Base-by-base conservation (phyloP, 2,329 filamentous ascomycete genomes). In the Hypoxylon sp. region DNA sequence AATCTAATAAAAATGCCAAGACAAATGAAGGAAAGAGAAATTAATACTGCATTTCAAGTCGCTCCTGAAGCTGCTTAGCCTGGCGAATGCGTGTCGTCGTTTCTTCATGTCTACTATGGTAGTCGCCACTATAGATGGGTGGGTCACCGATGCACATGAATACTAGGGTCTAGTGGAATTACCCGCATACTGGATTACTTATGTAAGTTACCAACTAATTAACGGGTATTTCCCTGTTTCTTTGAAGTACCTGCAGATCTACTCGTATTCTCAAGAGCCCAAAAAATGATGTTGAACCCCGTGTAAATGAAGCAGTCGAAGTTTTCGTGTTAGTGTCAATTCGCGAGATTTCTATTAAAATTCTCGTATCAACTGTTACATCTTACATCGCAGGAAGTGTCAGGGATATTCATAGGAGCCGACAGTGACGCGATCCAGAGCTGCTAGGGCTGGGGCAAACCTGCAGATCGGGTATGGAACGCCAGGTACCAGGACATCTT, bases 391-490 rank as follows among this genome's bases (percentile, higher is more conserved):
- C 28, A 36, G 50, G 50, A 28, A 28, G 41, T 49, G 51, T 53
- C 60, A 67, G 41, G 51, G 58, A 63, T 69, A 45, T n/a, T 38
- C 21, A 41, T 57, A 58, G 60, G 46, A 66, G 55, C 60, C 28
- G 51, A 57, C 38, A 57, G 56, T 51, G 46, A 43, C 56, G 30
- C 53, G 38, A 59, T 23, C 56, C 43, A 62, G 46, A 52, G 23
- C 36, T 41, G 36, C 63, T 46, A 65, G 25, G 17, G 57, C 17
- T 58, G 14, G 45, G 38, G 57, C 30, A 59, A 30, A 57, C 41
- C 43, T 69, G 59, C 63, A 63, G 60, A 57, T 62, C 63, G 49
- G 60, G 45, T 43, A 60, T 57, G 48, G 55, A 65, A 32, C 53
- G 48, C 21, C 52, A 63, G 45, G 55, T 49, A 63, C 63, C 55